Evolutionary conservation across 2,329 filamentous ascomycete species (phyloP).

Genomic region (Zelopaecilomyces penicillatus): DNA sequence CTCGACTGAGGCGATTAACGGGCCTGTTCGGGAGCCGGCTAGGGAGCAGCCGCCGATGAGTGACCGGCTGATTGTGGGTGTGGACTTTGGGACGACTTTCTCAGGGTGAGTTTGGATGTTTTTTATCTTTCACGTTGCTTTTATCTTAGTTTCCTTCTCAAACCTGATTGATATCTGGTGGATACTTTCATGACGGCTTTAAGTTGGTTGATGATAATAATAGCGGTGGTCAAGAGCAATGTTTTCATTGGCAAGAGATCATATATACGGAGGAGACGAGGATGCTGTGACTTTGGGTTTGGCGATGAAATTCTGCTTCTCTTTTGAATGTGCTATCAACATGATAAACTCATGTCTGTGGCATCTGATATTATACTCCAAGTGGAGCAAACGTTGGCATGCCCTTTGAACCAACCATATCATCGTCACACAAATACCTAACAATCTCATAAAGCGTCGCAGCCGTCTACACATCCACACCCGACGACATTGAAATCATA

Average conservation of each 20-base stretch:
- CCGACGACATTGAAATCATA: conserved; percentile 75
- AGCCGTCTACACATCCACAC: conserved; percentile 64
- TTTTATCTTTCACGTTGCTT: background rate
- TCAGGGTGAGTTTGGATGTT: conserved; percentile 46
- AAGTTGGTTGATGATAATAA: background rate
- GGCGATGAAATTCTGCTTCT: too few species aligned
- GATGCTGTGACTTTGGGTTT: too few species aligned
- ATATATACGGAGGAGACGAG: too few species aligned
- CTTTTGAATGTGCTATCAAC: too few species aligned
- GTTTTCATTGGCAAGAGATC: too few species aligned
- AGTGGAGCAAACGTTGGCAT: too few species aligned
- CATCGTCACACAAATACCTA: background rate
- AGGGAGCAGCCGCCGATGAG: conserved; percentile 42
- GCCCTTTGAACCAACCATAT: too few species aligned
- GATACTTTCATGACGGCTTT: too few species aligned
- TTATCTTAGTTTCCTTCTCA: too few species aligned
- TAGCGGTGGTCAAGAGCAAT: background rate
- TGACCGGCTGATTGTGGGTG: conserved; percentile 65
- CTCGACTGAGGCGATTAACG: conserved; percentile 55
- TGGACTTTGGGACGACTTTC: conserved; percentile 81
- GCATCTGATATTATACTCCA: too few species aligned
- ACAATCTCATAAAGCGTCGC: conserved; percentile 40
- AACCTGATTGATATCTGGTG: too few species aligned
- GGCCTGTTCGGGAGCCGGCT: conserved; percentile 48
- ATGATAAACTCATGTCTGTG: too few species aligned